These are phyloP conservation scores for Plasmopara muralis DNA, from an alignment of 352 stramenopile species.

Conservation along the genomic window DNA sequence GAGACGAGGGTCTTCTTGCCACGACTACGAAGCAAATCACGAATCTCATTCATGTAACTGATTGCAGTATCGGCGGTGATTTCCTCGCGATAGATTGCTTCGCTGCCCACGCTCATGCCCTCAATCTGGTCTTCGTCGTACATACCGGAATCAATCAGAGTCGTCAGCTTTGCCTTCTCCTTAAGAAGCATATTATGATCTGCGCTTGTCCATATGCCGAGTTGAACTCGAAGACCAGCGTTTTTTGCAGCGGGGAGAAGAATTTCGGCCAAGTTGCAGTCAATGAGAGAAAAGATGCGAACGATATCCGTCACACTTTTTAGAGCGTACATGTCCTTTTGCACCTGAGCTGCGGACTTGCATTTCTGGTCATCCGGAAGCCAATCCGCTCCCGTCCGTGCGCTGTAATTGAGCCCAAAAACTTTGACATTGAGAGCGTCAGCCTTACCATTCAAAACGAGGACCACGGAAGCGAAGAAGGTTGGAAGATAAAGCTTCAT, in stretches of 20 bases:
- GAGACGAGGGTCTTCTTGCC: conserved; percentile 47
- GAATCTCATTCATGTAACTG: conserved; percentile 55
- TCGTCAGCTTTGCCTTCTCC: conserved; percentile 40
- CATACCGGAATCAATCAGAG: conserved; percentile 32
- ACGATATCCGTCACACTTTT: conserved; percentile 43
- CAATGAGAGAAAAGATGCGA: conserved; percentile 60
- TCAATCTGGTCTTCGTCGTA: conserved; percentile 41
- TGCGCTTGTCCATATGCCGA: conserved; percentile 57
- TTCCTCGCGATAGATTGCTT: conserved; percentile 64
- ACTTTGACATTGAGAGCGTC: conserved; percentile 48
- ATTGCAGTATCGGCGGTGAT: conserved; percentile 41
- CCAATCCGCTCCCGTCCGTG: conserved; percentile 53
- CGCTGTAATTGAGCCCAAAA: conserved; percentile 75
- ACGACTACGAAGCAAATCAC: conserved; percentile 32
- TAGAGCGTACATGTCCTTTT: conserved; percentile 48
- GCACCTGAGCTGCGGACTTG: conserved; percentile 40
- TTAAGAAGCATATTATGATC: conserved; percentile 31
- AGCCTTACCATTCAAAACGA: conserved; percentile 6
- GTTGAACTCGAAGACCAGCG: conserved; percentile 41
- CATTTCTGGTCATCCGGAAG: conserved; percentile 28
- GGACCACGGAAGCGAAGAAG: conserved; percentile 12
- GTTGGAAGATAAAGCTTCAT: conserved; percentile 32
- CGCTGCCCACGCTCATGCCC: conserved; percentile 52
- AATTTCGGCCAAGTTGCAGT: conserved; percentile 41
- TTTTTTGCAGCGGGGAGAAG: conserved; percentile 42